Evolutionary conservation across 129 eudicot genomes (phyloP).

Genomic region (Tagetes patula): DNA sequence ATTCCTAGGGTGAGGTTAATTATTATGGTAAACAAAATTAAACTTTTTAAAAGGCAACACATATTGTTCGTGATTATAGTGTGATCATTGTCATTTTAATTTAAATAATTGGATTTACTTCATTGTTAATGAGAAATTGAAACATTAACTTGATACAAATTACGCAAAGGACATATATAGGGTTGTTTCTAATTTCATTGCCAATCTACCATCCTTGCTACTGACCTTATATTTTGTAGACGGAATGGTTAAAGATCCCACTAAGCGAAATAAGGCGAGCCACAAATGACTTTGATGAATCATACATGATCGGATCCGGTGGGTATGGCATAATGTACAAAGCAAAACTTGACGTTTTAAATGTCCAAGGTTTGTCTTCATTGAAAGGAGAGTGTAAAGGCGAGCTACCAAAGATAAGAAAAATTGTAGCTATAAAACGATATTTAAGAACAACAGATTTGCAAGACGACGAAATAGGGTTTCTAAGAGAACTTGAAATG

Average conservation of each 20-base stretch:
- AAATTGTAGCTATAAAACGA: neutral
- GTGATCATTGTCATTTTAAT: too few relatives aligned
- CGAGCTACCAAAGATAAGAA: neutral
- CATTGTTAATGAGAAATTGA: too few relatives aligned
- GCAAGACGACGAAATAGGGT: neutral
- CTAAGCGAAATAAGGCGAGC: constrained; percentile 3
- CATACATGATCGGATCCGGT: neutral
- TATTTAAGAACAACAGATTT: neutral
- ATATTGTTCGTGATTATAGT: neutral
- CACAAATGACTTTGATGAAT: neutral
- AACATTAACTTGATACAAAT: too few relatives aligned
- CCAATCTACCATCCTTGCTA: neutral
- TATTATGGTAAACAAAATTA: too few relatives aligned
- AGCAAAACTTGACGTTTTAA: neutral
- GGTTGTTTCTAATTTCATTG: too few relatives aligned
- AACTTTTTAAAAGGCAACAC: too few relatives aligned
- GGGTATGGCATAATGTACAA: neutral
- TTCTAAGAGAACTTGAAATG: constrained; percentile 1
- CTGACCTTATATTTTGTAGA: neutral
- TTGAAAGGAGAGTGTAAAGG: neutral
- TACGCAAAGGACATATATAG: too few relatives aligned
- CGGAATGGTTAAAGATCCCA: neutral
- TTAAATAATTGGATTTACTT: too few relatives aligned
- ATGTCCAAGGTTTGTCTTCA: neutral
- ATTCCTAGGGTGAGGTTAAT: too few relatives aligned